phyloP scores from a whole-genome alignment of 169 alveolate genomes.

The Eimeria necatrix region DNA sequence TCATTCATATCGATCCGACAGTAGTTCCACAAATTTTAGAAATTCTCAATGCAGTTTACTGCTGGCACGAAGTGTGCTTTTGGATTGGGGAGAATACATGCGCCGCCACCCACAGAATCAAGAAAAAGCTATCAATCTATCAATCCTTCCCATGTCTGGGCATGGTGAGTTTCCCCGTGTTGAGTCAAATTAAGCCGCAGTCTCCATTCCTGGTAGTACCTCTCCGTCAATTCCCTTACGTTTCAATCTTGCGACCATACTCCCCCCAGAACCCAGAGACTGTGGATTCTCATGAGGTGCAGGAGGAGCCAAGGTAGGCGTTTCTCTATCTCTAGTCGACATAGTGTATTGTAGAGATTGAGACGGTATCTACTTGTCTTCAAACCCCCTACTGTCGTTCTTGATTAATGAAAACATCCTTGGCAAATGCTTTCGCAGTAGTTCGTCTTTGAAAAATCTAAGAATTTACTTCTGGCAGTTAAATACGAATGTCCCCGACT shows the following conservation, averaged over 20 bases:
- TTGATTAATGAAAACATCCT: constrained; percentile 87
- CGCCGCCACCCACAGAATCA: constrained; percentile 95
- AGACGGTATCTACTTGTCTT: constrained; percentile 96
- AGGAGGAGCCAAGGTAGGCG: constrained; percentile 87
- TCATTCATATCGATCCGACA: too few relatives aligned
- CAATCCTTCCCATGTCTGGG: constrained; percentile 93
- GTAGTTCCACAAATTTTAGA: too few relatives aligned
- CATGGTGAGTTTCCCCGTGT: constrained; percentile 95
- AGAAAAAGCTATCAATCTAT: constrained; percentile 94
- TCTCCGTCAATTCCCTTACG: constrained; percentile 96
- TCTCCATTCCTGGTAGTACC: constrained; percentile 97
- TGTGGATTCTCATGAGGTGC: constrained; percentile 95
- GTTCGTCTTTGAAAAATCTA: constrained; percentile 94
- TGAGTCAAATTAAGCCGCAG: constrained; percentile 96
- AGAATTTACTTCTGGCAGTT: constrained; percentile 95
- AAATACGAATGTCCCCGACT: constrained; percentile 96
- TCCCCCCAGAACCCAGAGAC: constrained; percentile 97
- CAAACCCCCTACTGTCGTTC: constrained; percentile 96
- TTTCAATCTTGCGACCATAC: constrained; percentile 98
- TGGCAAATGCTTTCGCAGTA: constrained; percentile 94
- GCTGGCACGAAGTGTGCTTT: too few relatives aligned
- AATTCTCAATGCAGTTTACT: too few relatives aligned
- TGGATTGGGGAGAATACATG: constrained; percentile 81
- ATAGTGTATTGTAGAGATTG: constrained; percentile 95
- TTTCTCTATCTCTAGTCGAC: constrained; percentile 94